Evolutionary conservation across 2,329 filamentous ascomycete species (phyloP), one percentile per base, ranked within the genome.

Genomic region (Boeremia lycopersici): DNA sequence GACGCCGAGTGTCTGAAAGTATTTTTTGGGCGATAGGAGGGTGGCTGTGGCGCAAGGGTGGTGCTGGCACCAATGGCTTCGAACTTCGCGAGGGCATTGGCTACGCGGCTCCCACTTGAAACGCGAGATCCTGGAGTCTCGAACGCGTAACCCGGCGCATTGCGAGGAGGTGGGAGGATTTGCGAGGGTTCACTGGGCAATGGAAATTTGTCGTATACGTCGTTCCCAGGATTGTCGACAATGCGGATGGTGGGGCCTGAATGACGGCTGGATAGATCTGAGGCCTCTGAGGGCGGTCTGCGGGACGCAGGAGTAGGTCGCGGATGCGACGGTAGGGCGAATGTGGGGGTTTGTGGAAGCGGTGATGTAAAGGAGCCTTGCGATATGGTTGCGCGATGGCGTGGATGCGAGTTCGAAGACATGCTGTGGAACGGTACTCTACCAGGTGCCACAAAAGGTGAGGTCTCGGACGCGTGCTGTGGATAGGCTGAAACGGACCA

Each of bases 211-310:
- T 69, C 67, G 64, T 77, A 76, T 57, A 71, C 62, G 31, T 72
- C 61, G 33, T 69, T 58, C 15, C 63, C 69, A 43, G 71, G 62
- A 48, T 77, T 72, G 29, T 74, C 65, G 34, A 77, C 74, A 54
- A 77, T 69, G 62, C 75, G 74, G 40, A 77, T 77, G 30, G 74
- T 77, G 19, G 75, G 71, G 39, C 69, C 67, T n/a, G 70, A 61
- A 50, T 65, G 63, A 35, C 71, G 69, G 62, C 75, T 77, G 61
- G 68, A 70, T 45, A 72, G 73, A 45, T 72, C 67, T 28, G 74
- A 75, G 38, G 71, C 69, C 42, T 77, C 71, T 59, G 75, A 74
- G 30, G 76, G 71, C 47, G 74, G 70, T 23, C 65, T 65, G 41
- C 74, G 67, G 50, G 60, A 50, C 45, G 74, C 71, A 50, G 74